Conservation (phyloP, 306 rosid genomes). For the Arachis hypogaea region DNA sequence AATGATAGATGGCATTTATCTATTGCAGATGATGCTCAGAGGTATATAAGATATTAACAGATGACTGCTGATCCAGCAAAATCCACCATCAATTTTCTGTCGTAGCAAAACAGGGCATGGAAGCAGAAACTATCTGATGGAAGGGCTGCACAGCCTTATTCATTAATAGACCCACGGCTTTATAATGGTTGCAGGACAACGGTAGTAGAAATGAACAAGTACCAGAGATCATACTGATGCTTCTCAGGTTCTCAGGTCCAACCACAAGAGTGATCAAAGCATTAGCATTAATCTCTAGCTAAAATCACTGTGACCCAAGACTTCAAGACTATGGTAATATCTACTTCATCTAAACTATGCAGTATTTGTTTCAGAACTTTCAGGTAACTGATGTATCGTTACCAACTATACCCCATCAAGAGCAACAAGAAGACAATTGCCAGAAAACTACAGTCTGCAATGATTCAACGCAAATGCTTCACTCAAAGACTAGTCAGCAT, state of each 20-base stretch:
- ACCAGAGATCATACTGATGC: constrained; percentile 67
- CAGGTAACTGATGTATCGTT: constrained; percentile 44
- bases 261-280: constrained; percentile 45
- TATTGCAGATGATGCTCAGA: constrained; percentile 51
- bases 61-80: constrained; percentile 59
- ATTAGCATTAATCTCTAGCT: constrained; percentile 44
- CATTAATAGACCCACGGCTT: constrained; percentile 52
- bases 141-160: constrained; percentile 77
- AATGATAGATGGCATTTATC: constrained; percentile 74
- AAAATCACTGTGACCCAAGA: constrained; percentile 49
- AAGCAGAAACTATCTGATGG: constrained; percentile 68
- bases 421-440: constrained; percentile 45
- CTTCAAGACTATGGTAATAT: constrained; percentile 43
- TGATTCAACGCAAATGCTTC: constrained; percentile 51
- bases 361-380: constrained; percentile 51
- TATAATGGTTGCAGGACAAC: constrained; percentile 44
- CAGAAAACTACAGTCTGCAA: constrained; percentile 50
- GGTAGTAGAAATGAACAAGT: constrained; percentile 51
- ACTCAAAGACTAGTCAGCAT: constrained; percentile 60
- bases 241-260: constrained; percentile 46
- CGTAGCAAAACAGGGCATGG: constrained; percentile 56
- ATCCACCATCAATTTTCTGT: constrained; percentile 76
- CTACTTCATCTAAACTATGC: constrained; percentile 59
- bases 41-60: constrained; percentile 53
- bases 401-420: constrained; percentile 60